Evolutionary conservation across 2,329 filamentous ascomycete species (phyloP), one percentile per base, ranked within the genome.

Genomic region (Sclerotinia trifoliorum): DNA sequence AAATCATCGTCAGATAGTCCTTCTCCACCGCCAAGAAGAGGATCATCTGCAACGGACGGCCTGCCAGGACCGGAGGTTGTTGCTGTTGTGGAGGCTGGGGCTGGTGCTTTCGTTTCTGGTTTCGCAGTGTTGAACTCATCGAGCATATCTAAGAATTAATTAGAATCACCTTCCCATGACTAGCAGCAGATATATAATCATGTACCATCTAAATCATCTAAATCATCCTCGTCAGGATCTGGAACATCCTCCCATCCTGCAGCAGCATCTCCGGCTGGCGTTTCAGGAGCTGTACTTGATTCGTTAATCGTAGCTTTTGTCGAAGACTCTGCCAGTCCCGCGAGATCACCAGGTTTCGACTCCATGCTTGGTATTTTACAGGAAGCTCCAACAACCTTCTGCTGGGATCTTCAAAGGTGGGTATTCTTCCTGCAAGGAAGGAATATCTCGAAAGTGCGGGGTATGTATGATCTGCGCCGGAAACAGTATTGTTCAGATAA

Each of bases 171-270:
- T 35, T 17, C 17, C 39, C 32, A 51, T 29, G 32, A 42, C 15
- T 51, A 17, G 21, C 11, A 61, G 13, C 26, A 7, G 24, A 46
- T 29, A 7, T 48, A 48, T 46, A 39, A 49, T 48, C 26, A 62
- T 81, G 73, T 79, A 92, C 92, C 93, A 80, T 99, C 95, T 56
- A 99, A 83, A 76, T 98, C 95, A 76, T 97, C 92, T 26, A 95
- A 82, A 74, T 95, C 92, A 79, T 95, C 95, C 79, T 96, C 94
- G 73, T 98, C 94, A 8, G 94, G 94, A 75, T 97, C 94, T 26
- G 93, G 90, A 21, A 90, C 88, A 73, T 90, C 85, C 29, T 85
- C 86, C 39, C 68, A 58, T 54, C 67, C 70, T 57, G 67, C 58
- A 55, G 64, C 24, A 42, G 68, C 51, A 39, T 69, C 58, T 35